Evolutionary conservation across 2,329 filamentous ascomycete species (phyloP).

Genomic region (Reticulascus tulasneorum): DNA sequence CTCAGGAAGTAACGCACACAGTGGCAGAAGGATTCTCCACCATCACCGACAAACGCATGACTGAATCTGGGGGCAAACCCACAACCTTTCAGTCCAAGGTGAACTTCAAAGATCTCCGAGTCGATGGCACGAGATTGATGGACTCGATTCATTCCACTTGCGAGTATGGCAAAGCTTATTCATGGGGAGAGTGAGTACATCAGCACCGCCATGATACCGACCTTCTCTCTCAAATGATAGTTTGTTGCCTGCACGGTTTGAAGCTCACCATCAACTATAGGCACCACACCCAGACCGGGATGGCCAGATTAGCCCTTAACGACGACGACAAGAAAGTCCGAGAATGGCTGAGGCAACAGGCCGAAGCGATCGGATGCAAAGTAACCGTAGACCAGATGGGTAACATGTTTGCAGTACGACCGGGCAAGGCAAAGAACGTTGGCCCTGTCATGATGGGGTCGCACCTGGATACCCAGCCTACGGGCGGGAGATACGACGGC

Average conservation of each 20-base stretch:
- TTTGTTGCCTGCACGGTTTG: neutral
- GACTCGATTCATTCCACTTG: constrained; percentile 15
- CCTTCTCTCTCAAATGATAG: neutral
- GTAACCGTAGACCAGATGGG: constrained; percentile 71
- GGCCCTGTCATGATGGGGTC: constrained; percentile 66
- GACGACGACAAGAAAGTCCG: constrained; percentile 63
- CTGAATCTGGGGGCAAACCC: too few relatives aligned
- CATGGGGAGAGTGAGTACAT: constrained; percentile 13
- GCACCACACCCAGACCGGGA: neutral
- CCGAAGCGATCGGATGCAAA: constrained; percentile 59
- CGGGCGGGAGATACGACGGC: constrained; percentile 68
- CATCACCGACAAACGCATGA: too few relatives aligned
- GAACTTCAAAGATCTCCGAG: neutral
- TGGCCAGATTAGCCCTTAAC: constrained; percentile 3
- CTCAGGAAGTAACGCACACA: neutral
- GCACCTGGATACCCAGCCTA: constrained; percentile 62
- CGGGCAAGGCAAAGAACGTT: constrained; percentile 53
- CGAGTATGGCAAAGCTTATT: constrained; percentile 15
- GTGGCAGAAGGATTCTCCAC: too few relatives aligned
- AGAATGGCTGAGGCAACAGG: constrained; percentile 69
- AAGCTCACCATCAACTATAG: neutral
- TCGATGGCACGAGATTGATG: constrained; percentile 16
- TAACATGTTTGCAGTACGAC: constrained; percentile 72
- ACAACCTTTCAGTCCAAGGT: neutral
- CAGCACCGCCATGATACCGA: too few relatives aligned